phyloP scores from a whole-genome alignment of 768 basidiomycete species.

The Leucocoprinus birnbaumii region DNA sequence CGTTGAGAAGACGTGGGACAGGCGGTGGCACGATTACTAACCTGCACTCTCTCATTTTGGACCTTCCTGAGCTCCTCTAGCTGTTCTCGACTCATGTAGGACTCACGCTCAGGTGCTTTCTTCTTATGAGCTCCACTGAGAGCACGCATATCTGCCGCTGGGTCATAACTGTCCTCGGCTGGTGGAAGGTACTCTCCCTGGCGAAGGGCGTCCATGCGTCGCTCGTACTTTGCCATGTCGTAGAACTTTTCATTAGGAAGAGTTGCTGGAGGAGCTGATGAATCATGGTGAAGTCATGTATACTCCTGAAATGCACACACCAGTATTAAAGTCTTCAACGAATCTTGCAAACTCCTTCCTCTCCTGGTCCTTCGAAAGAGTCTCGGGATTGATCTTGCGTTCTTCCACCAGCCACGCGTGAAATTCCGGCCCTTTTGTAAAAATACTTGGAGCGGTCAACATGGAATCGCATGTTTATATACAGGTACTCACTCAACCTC shows the following conservation, averaged over 20 bases:
- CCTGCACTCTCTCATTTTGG: conserved; percentile 83
- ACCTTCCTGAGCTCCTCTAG: conserved; percentile 78
- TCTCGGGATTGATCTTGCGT: conserved; percentile 87
- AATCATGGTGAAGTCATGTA: background rate
- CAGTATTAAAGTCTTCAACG: conserved; percentile 83
- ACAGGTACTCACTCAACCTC: conserved; percentile 75
- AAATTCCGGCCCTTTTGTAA: conserved; percentile 83
- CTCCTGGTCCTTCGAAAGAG: conserved; percentile 78
- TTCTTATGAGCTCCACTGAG: conserved; percentile 72
- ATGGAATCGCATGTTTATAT: background rate
- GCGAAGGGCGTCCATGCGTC: conserved; percentile 79
- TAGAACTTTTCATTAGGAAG: conserved; percentile 96
- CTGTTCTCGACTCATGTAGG: conserved; percentile 76
- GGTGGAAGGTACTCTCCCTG: conserved; percentile 82
- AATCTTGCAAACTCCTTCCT: conserved; percentile 84
- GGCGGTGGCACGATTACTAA: conserved; percentile 26
- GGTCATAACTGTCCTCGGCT: conserved; percentile 71
- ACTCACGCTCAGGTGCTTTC: conserved; percentile 61
- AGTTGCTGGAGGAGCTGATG: conserved; percentile 53
- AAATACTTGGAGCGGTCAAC: conserved; percentile 51
- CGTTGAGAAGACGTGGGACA: background rate
- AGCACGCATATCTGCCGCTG: conserved; percentile 80
- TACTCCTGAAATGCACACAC: conserved; percentile 30
- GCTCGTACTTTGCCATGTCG: conserved; percentile 82
- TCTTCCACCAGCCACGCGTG: conserved; percentile 93